phyloP scores from a whole-genome alignment of 371 early-diverging fungal species.

The Lichtheimia corymbifera region DNA sequence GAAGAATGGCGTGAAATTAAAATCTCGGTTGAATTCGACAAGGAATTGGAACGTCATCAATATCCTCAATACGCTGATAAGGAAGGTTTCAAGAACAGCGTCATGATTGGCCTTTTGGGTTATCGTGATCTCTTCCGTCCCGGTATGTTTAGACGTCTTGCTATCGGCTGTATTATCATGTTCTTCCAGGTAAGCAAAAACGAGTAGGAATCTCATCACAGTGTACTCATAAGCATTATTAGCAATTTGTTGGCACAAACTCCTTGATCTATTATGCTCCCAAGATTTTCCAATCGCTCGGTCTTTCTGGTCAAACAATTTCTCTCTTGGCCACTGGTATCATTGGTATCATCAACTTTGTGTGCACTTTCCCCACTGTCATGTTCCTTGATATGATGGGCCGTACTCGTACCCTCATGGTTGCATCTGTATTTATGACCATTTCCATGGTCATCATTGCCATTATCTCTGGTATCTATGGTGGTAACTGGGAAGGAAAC shows the following conservation, averaged over 20 bases:
- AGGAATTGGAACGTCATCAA: slow-evolving; percentile 44
- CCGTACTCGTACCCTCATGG: slow-evolving; percentile 51
- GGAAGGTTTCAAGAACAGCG: slow-evolving; percentile 16
- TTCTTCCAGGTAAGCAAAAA: slow-evolving; percentile 38
- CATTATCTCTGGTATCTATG: slow-evolving; percentile 30
- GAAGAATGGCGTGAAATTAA: slow-evolving; percentile 79
- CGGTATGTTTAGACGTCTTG: slow-evolving; percentile 62
- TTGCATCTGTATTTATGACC: slow-evolving; percentile 43
- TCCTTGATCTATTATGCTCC: slow-evolving; percentile 74
- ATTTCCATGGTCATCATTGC: slow-evolving; percentile 42
- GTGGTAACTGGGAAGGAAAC: slow-evolving; percentile 36
- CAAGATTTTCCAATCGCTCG: slow-evolving; percentile 68
- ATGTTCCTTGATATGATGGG: slow-evolving; percentile 71
- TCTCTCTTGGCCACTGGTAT: slow-evolving; percentile 68
- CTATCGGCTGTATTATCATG: slow-evolving; percentile 69
- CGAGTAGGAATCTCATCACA: no score
- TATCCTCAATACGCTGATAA: slow-evolving; percentile 32
- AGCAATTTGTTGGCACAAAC: slow-evolving; percentile 79
- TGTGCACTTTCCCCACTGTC: slow-evolving; percentile 58
- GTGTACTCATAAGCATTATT: no score
- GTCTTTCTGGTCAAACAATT: slow-evolving; percentile 52
- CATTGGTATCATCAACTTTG: slow-evolving; percentile 69
- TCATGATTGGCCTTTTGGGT: slow-evolving; percentile 55
- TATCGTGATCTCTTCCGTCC: slow-evolving; percentile 71
- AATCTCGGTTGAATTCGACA: slow-evolving; percentile 69